These are phyloP conservation scores for Hygrophorus pudorinus DNA, from an alignment of 768 basidiomycete genomes.

Conservation along the genomic window DNA sequence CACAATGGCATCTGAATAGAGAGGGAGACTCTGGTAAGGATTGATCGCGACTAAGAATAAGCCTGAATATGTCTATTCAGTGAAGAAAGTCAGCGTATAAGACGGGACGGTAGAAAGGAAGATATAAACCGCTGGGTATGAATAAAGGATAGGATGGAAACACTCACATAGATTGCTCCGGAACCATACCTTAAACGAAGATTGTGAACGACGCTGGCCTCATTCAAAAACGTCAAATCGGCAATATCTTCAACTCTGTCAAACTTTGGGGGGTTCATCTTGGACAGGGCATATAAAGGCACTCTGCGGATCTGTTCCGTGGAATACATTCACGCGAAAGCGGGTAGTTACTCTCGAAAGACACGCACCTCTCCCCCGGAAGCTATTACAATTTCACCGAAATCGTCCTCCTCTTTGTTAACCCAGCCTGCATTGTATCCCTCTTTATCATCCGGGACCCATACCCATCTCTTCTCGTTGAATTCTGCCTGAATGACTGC, in stretches of 20 bases:
- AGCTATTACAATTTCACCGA: conserved; percentile 78
- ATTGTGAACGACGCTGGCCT: conserved; percentile 98
- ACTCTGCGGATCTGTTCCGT: conserved; percentile 47
- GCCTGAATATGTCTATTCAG: conserved; percentile 77
- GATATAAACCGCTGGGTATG: background rate
- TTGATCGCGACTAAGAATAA: conserved; percentile 98
- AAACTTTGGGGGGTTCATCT: conserved; percentile 99
- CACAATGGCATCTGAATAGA: conserved; percentile 83
- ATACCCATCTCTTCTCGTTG: conserved; percentile 98
- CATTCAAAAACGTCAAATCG: conserved; percentile 94
- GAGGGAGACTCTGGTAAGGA: conserved; percentile 85
- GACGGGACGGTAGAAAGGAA: conserved; percentile 3
- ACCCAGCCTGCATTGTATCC: conserved; percentile 96
- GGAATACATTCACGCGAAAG: background rate
- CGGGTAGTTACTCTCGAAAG: conserved; percentile 12
- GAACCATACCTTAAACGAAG: conserved; percentile 84
- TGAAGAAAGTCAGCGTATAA: conserved; percentile 4
- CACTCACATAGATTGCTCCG: conserved; percentile 83
- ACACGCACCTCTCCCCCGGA: conserved; percentile 68
- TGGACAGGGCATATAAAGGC: conserved; percentile 73
- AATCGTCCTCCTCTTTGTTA: conserved; percentile 73
- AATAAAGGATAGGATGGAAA: too few relatives aligned
- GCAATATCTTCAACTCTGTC: conserved; percentile 97
- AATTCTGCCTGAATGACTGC: conserved; percentile 93
- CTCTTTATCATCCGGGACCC: conserved; percentile 88